A percentile compares a stretch with the other conserved stretches of the same genome.
These are phyloP conservation scores for Acanthamoeba comandoni DNA, from an alignment of 208 protist genomes.

Conservation along the genomic window DNA sequence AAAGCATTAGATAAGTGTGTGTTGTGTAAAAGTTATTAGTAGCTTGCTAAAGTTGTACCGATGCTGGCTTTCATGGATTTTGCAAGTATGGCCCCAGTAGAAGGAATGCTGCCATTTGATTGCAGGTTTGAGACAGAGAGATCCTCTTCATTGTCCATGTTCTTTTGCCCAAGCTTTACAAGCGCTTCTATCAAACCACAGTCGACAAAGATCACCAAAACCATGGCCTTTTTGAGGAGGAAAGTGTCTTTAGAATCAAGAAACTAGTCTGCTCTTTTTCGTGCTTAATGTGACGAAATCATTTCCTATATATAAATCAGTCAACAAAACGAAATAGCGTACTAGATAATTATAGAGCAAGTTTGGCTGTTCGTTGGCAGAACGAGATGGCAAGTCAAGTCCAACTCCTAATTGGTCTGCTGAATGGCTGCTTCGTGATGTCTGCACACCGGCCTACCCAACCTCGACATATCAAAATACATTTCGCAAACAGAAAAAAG, in stretches of 20 bases:
- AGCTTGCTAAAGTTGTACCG: no score
- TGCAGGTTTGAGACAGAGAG: neutral
- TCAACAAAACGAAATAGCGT: neutral
- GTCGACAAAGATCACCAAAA: conserved; percentile 80
- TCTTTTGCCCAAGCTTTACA: conserved; percentile 77
- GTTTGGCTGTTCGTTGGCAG: conserved; percentile 15
- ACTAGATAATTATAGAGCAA: conserved; percentile 62
- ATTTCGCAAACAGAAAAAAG: neutral
- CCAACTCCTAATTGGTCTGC: conserved; percentile 41
- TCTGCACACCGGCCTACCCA: neutral
- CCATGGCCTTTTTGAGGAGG: conserved; percentile 16
- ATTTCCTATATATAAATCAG: neutral
- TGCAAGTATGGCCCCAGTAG: no score
- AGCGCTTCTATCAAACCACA: conserved; percentile 81
- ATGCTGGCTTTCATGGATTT: no score
- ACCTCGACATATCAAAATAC: neutral
- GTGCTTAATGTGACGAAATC: neutral
- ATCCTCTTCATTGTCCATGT: conserved; percentile 39
- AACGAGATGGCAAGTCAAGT: conserved; percentile 37
- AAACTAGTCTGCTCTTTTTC: no score
- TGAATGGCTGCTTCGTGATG: neutral
- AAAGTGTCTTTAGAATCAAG: neutral
- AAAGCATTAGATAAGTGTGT: no score
- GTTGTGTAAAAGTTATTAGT: no score
- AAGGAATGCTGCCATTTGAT: no score